These are phyloP conservation scores for Claviceps pazoutovae DNA, from an alignment of 2,329 filamentous ascomycete species.

Conservation along the genomic window DNA sequence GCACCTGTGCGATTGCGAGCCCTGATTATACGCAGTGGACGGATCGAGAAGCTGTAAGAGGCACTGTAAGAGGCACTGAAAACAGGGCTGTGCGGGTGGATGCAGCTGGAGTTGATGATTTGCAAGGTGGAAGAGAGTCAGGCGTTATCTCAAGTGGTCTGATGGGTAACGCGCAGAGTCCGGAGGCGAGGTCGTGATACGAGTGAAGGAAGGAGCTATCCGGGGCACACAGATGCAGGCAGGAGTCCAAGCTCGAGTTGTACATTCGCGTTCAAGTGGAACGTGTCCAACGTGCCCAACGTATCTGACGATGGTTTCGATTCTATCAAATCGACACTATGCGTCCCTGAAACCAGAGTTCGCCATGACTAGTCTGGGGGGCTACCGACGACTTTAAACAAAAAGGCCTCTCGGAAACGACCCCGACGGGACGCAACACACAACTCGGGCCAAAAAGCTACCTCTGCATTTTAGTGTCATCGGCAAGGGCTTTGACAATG, in stretches of 20 bases:
- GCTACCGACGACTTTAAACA: slow-evolving; percentile 3
- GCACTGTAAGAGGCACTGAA: neutral
- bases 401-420: neutral
- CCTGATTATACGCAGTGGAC: too few relatives aligned
- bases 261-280: neutral
- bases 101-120: neutral
- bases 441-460: slow-evolving; percentile 3
- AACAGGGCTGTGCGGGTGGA: neutral
- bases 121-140: neutral
- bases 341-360: neutral
- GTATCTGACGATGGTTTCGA: neutral
- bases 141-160: neutral
- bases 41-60: neutral
- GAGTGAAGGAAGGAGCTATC: slow-evolving; percentile 4
- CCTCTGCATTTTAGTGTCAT: slow-evolving; percentile 3
- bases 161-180: neutral
- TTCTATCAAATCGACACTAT: neutral
- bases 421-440: neutral
- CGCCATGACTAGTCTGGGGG: neutral
- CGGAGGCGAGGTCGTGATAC: neutral
- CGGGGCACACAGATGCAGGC: neutral
- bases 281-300: neutral
- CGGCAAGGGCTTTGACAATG: slow-evolving; percentile 3
- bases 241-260: slow-evolving; percentile 1
- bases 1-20: neutral